Conservation (phyloP, 2,329 filamentous ascomycete species). For the Periconia macrospinosa region DNA sequence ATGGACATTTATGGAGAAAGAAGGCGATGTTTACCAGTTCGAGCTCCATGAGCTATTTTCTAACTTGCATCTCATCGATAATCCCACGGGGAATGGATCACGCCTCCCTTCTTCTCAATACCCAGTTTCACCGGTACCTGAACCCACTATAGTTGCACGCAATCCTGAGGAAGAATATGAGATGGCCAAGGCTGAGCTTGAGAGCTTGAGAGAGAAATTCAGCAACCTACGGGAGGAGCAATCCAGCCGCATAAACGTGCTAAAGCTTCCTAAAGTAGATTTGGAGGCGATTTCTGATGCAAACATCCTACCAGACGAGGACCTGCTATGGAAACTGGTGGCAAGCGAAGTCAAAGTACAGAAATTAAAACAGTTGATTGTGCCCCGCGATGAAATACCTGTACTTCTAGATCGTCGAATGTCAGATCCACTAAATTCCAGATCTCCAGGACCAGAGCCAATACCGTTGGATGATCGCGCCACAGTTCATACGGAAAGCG, state of each 20-base stretch:
- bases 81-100: not conserved
- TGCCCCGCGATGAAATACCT: not conserved
- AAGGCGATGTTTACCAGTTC: constrained; percentile 22
- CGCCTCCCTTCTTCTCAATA: not conserved
- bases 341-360: constrained; percentile 10
- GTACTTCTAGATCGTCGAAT: constrained; percentile 1
- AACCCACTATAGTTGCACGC: not conserved
- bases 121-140: not conserved
- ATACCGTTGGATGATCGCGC: not conserved
- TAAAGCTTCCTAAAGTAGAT: not conserved
- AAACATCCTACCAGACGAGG: not conserved
- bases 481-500: constrained; percentile 5
- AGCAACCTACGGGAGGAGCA: constrained; percentile 6
- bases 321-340: not conserved
- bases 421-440: not conserved
- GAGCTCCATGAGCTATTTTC: constrained; percentile 8
- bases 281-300: not conserved
- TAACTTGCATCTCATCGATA: not conserved
- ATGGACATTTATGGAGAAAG: constrained; percentile 21
- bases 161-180: constrained; percentile 1
- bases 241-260: constrained; percentile 2
- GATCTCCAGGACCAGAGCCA: not conserved
- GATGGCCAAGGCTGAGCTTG: constrained; percentile 1
- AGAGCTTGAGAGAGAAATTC: constrained; percentile 8
- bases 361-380: not conserved